Conservation (phyloP, 1,284 basidiomycete genomes). For the Schizophyllum amplum region DNA sequence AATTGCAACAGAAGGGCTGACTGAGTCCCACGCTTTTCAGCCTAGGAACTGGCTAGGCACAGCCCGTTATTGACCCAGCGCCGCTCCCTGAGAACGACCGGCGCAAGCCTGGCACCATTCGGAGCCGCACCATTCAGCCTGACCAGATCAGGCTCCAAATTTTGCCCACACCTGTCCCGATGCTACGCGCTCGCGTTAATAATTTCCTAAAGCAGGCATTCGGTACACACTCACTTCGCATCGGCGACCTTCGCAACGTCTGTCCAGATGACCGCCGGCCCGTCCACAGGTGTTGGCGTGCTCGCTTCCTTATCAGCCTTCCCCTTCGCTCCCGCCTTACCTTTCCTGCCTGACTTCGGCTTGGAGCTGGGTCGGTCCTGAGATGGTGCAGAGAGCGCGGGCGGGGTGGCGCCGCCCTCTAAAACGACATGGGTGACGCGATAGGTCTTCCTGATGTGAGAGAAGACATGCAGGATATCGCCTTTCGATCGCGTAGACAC, state of each 20-base stretch:
- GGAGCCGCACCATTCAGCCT: constrained; percentile 22
- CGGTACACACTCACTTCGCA: constrained; percentile 1
- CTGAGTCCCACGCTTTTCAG: too few relatives aligned
- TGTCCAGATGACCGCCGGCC: not conserved
- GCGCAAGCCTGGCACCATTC: constrained; percentile 19
- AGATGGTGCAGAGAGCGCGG: constrained; percentile 17
- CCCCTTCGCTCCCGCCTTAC: constrained; percentile 9
- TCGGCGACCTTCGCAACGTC: constrained; percentile 3
- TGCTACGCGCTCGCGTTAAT: constrained; percentile 25
- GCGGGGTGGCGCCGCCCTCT: constrained; percentile 39
- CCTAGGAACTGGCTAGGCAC: not conserved
- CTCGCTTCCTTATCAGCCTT: constrained; percentile 1
- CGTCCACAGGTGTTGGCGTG: not conserved
- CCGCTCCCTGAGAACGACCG: not conserved
- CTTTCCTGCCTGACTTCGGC: constrained; percentile 9
- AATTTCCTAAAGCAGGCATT: not conserved
- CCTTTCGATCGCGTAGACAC: constrained; percentile 43
- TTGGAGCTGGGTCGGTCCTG: constrained; percentile 10
- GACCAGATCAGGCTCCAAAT: constrained; percentile 37
- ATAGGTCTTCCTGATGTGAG: constrained; percentile 88
- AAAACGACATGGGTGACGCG: constrained; percentile 63
- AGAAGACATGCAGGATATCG: constrained; percentile 79
- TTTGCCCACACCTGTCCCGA: constrained; percentile 55
- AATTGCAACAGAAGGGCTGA: too few relatives aligned
- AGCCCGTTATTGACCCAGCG: not conserved